These are phyloP conservation scores for Plenodomus biglobosus DNA, from an alignment of 2,329 filamentous ascomycete genomes.

Conservation along the genomic window DNA sequence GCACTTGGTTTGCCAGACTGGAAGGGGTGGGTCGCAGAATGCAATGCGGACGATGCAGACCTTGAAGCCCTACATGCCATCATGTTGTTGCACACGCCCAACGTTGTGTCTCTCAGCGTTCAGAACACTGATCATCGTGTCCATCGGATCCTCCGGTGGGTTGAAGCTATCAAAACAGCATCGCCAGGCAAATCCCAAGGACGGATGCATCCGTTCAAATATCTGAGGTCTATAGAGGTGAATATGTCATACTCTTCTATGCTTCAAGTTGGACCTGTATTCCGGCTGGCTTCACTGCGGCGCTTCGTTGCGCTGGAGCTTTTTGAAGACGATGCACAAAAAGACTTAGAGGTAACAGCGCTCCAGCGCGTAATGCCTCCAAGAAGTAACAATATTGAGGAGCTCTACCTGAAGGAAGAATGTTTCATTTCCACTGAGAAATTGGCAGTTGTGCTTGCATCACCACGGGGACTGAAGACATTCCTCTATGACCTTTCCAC, in stretches of 20 bases:
- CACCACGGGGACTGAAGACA: slow-evolving; percentile 13
- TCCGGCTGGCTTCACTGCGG: slow-evolving; percentile 24
- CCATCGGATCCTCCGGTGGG: slow-evolving; percentile 20
- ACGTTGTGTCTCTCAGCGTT: slow-evolving; percentile 14
- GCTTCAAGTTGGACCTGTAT: slow-evolving; percentile 22
- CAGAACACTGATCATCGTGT: background rate
- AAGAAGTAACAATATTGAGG: slow-evolving; percentile 17
- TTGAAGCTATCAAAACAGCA: slow-evolving; percentile 21
- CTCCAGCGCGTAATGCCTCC: slow-evolving; percentile 19
- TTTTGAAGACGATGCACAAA: slow-evolving; percentile 4
- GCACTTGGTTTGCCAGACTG: slow-evolving; percentile 21
- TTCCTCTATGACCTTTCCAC: slow-evolving; percentile 14
- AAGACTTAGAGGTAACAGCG: slow-evolving; percentile 1
- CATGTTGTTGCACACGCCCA: slow-evolving; percentile 28
- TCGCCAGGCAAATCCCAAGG: slow-evolving; percentile 12
- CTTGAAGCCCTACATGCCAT: slow-evolving; percentile 24
- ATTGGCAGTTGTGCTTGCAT: slow-evolving; percentile 19
- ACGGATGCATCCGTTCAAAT: slow-evolving; percentile 20
- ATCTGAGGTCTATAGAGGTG: slow-evolving; percentile 19
- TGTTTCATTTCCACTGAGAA: slow-evolving; percentile 10
- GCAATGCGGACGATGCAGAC: slow-evolving; percentile 15
- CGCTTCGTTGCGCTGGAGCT: slow-evolving; percentile 17
- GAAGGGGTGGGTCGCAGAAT: slow-evolving; percentile 29
- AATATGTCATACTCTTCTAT: slow-evolving; percentile 10
- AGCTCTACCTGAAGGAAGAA: slow-evolving; percentile 15